Conservation (phyloP, 2,329 filamentous ascomycete genomes). For the Aspergillus bombycis region DNA sequence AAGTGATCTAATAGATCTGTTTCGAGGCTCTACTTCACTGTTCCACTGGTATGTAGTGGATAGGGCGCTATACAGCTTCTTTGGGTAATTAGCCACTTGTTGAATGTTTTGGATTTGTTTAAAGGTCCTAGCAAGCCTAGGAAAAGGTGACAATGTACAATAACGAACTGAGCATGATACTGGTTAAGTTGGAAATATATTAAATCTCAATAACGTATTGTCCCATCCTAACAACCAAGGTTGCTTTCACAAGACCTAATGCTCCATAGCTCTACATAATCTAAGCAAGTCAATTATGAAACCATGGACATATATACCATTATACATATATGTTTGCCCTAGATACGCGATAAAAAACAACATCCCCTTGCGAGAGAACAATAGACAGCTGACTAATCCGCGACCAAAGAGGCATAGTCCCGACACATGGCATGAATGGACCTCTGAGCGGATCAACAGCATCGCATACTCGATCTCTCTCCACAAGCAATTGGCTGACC, state of each 20-base stretch:
- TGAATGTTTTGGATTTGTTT: no score
- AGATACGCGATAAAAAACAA: neutral
- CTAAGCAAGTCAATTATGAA: neutral
- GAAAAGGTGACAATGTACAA: no score
- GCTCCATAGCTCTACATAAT: neutral
- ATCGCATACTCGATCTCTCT: conserved; percentile 6
- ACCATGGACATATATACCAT: neutral
- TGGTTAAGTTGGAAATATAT: no score
- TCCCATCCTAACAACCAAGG: neutral
- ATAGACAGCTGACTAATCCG: conserved; percentile 1
- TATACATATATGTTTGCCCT: neutral
- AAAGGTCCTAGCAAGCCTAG: no score
- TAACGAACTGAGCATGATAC: no score
- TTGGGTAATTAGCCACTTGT: no score
- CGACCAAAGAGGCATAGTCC: conserved; percentile 1
- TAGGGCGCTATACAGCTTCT: no score
- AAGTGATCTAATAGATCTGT: no score
- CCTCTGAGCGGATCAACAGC: conserved; percentile 7
- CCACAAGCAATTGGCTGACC: conserved; percentile 11
- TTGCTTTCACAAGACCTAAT: neutral
- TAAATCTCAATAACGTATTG: no score
- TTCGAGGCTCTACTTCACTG: no score
- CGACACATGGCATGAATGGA: conserved; percentile 20
- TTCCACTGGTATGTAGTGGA: no score
- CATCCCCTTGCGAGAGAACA: neutral